A percentile compares a stretch with the other conserved stretches of the same genome.
These are phyloP conservation scores for Penicillium aurantiogriseum DNA, from an alignment of 2,329 filamentous ascomycete genomes.

Conservation along the genomic window DNA sequence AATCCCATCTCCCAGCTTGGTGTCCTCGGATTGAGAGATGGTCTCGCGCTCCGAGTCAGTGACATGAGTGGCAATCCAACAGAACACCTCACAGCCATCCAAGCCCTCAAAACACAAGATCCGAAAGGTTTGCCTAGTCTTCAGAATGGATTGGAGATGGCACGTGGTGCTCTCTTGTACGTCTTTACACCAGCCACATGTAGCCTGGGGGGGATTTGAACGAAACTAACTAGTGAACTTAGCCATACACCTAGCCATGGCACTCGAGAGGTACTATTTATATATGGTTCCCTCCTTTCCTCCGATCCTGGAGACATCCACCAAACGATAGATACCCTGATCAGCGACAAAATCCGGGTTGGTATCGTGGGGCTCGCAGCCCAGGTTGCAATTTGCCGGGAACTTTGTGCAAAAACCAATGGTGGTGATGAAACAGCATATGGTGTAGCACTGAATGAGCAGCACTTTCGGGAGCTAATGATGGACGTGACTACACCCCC, in stretches of 20 bases:
- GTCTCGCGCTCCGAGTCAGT: conserved; percentile 78
- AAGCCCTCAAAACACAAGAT: conserved; percentile 64
- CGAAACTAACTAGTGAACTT: conserved; percentile 12
- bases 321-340: conserved; percentile 75
- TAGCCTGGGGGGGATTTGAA: neutral
- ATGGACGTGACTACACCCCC: conserved; percentile 87
- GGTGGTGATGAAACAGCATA: conserved; percentile 70
- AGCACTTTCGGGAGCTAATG: conserved; percentile 85
- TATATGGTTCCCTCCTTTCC: conserved; percentile 86
- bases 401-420: conserved; percentile 86
- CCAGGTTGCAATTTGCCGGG: conserved; percentile 86
- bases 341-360: conserved; percentile 80
- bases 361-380: conserved; percentile 87
- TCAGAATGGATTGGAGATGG: conserved; percentile 96
- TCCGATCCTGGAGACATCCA: conserved; percentile 95
- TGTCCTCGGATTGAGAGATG: conserved; percentile 89
- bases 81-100: conserved; percentile 77
- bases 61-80: conserved; percentile 89
- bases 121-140: conserved; percentile 74
- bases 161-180: conserved; percentile 81
- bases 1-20: conserved; percentile 96
- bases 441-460: conserved; percentile 79
- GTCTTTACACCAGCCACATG: conserved; percentile 23
- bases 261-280: conserved; percentile 85
- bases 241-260: conserved; percentile 90